These are phyloP conservation scores for Pestalotiopsis sp. DNA, from an alignment of 2,329 filamentous ascomycete species.

Conservation along the genomic window DNA sequence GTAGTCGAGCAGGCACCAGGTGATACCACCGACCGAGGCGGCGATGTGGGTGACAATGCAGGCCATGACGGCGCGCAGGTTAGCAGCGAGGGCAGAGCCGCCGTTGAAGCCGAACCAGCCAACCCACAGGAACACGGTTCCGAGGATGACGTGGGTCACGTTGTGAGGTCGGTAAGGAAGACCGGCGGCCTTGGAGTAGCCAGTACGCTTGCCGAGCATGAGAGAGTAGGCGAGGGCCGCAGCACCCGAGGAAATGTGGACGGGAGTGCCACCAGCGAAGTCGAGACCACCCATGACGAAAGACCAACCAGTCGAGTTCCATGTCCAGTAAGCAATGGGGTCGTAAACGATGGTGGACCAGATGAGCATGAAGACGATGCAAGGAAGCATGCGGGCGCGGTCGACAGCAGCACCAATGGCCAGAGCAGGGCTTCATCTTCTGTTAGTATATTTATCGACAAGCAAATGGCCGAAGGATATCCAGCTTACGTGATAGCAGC, in stretches of 20 bases:
- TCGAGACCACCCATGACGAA: constrained; percentile 70
- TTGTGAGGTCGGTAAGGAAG: constrained; percentile 73
- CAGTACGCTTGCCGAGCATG: constrained; percentile 71
- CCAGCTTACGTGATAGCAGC: constrained; percentile 78
- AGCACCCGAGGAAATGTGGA: constrained; percentile 74
- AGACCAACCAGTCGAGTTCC: constrained; percentile 75
- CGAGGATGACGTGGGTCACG: constrained; percentile 73
- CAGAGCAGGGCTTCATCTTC: constrained; percentile 49
- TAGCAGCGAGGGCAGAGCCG: constrained; percentile 78
- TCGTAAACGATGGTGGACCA: constrained; percentile 75
- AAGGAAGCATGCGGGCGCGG: constrained; percentile 63
- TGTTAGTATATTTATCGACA: neutral
- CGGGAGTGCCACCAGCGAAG: constrained; percentile 75
- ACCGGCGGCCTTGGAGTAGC: constrained; percentile 62
- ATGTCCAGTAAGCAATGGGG: constrained; percentile 76
- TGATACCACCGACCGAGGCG: constrained; percentile 78
- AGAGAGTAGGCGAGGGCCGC: constrained; percentile 73
- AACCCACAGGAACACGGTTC: constrained; percentile 82
- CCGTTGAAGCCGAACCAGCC: constrained; percentile 98
- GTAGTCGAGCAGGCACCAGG: constrained; percentile 86
- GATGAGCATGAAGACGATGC: constrained; percentile 68
- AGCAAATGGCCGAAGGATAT: neutral
- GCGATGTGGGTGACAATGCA: constrained; percentile 87
- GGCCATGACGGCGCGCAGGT: constrained; percentile 87
- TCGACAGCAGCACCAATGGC: constrained; percentile 64